Percentiles rank a stretch among this genome's conserved stretches.
Conservation (phyloP, 2,329 filamentous ascomycete species). For the Davidsoniella neocaledoniae region DNA sequence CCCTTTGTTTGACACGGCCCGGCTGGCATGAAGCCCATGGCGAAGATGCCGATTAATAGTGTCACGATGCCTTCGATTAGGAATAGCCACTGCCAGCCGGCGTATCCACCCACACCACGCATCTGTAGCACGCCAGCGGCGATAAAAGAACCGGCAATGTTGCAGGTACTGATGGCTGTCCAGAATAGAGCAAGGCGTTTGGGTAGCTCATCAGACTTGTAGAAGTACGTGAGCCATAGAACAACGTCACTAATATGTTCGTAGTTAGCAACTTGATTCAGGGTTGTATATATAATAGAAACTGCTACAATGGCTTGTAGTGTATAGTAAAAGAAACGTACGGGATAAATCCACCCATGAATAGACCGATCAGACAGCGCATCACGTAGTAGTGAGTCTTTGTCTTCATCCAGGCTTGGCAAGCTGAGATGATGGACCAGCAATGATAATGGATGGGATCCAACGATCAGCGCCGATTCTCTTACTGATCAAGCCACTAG, state of each 20-base stretch:
- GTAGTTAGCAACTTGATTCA: too few species aligned
- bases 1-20: constrained; percentile 33
- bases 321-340: constrained; percentile 16
- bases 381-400: constrained; percentile 24
- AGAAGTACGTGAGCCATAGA: constrained; percentile 20
- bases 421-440: constrained; percentile 25
- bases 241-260: constrained; percentile 16
- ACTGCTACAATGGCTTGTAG: neutral
- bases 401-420: constrained; percentile 23
- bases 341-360: constrained; percentile 35
- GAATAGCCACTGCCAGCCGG: constrained; percentile 24
- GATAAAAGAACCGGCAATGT: constrained; percentile 27
- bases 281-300: neutral
- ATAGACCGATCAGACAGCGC: constrained; percentile 27
- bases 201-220: constrained; percentile 19
- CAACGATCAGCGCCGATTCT: constrained; percentile 31
- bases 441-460: constrained; percentile 26
- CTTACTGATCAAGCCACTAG: constrained; percentile 33
- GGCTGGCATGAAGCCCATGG: constrained; percentile 29
- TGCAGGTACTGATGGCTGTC: constrained; percentile 17
- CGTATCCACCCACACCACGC: constrained; percentile 22
- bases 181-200: constrained; percentile 19
- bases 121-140: constrained; percentile 24
- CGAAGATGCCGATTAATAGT: constrained; percentile 26
- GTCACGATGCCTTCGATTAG: constrained; percentile 18